Base-by-base conservation (phyloP, 2,329 filamentous ascomycete species). In the Cercospora citrullina region DNA sequence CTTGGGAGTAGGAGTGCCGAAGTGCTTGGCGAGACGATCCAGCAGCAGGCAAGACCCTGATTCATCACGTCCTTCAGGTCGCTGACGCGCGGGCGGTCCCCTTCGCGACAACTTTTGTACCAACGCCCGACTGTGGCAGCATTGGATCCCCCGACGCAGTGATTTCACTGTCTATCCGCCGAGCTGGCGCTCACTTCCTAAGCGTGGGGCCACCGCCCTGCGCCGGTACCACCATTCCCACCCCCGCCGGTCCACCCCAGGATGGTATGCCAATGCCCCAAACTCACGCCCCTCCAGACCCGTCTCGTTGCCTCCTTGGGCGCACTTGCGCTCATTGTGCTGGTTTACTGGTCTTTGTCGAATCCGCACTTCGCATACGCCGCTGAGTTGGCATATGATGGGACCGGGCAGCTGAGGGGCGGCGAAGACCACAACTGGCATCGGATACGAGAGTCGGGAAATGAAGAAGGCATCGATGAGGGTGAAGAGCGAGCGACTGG, bases 211-310 rank as follows among this genome's bases (percentile, higher is more conserved):
- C 45, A 23, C 26, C 62, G 69, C 71, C 68, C 71, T 69, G 39
- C 45, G 57, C 62, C 60, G 55, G 39, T 67, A 57, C 64, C 69
- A 62, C 21, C 62, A 45, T 48, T 53, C 23, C 23, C 33, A 33
- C 21, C 26, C 18, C 60, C 39, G 26, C 31, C 31, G 36, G 36
- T 30, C 18, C 16, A 42, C 36, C 16, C 53, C 39, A 71, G 60
- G 31, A 76, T 76, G 75, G 70, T 75, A 26, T 75, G 71, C 70
- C 80, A 80, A 76, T 81, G 80, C 74, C 79, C 79, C 33, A 81
- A 89, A 79, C 85, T 90, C 79, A 89, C 86, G 78, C 88, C 86
- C 75, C 82, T 91, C 73, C 91, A 91, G 82, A 90, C 89, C 81
- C 89, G 90, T 77, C 86, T 92, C 75, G 86, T 87, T 76, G 88